These are phyloP conservation scores for Globisporangium irregulare DNA, from an alignment of 352 stramenopile species.

Conservation along the genomic window DNA sequence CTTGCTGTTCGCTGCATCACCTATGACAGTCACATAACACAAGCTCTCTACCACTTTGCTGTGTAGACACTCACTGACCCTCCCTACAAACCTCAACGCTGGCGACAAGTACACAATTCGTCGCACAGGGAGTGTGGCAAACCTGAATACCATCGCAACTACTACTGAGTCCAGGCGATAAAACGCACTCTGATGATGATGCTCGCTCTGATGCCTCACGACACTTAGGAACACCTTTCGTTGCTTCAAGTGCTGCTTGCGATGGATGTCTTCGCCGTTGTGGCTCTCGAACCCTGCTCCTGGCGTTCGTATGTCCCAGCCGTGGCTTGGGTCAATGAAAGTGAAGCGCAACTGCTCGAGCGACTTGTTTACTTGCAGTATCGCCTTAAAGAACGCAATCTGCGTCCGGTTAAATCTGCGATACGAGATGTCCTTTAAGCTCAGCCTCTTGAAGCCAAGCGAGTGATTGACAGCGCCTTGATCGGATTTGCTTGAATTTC, in stretches of 20 bases:
- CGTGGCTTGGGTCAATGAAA: not conserved
- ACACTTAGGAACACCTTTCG: not conserved
- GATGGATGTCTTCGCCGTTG: constrained; percentile 75
- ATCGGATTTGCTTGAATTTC: no score
- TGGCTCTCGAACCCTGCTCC: constrained; percentile 21
- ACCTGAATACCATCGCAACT: not conserved
- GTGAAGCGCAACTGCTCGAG: not conserved
- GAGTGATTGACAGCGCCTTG: no score
- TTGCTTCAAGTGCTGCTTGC: not conserved
- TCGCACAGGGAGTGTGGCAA: not conserved
- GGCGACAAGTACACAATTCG: no score
- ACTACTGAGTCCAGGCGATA: not conserved
- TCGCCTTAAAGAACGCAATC: not conserved
- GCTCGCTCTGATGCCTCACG: constrained; percentile 39
- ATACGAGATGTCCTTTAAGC: not conserved
- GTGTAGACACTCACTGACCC: no score
- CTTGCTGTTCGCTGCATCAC: no score
- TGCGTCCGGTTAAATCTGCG: no score
- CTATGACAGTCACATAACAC: no score
- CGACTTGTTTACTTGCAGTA: not conserved
- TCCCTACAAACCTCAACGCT: no score
- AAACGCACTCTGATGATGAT: constrained; percentile 86
- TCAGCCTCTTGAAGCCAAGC: not conserved
- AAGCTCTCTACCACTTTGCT: no score
- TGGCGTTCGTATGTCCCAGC: not conserved